phyloP scores from a whole-genome alignment of 768 basidiomycete species.

The Leccinum rimulosum region DNA sequence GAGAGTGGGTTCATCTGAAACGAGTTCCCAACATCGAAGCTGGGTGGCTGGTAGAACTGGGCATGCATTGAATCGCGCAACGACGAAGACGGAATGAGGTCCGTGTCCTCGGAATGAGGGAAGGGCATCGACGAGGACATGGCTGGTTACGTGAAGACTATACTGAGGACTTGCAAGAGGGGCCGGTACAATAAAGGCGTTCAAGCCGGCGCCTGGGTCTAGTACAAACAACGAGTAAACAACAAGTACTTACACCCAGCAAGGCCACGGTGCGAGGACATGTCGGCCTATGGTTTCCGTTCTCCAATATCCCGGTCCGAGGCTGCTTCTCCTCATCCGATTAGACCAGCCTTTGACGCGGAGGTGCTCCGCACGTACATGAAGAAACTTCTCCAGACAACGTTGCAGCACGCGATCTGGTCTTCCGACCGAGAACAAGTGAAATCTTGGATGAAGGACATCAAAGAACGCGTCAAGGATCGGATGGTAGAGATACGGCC shows the following conservation, averaged over 20 bases:
- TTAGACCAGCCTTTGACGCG: slow-evolving; percentile 61
- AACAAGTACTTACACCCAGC: slow-evolving; percentile 8
- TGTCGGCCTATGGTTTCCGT: slow-evolving; percentile 45
- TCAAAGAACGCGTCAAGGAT: slow-evolving; percentile 81
- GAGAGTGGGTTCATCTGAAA: slow-evolving; percentile 85
- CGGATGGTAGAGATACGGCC: slow-evolving; percentile 84
- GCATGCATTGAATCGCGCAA: slow-evolving; percentile 38
- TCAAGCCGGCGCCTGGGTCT: background rate
- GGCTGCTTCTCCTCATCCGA: slow-evolving; percentile 46
- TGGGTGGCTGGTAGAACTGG: slow-evolving; percentile 50
- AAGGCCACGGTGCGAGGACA: slow-evolving; percentile 4
- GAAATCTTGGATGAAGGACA: slow-evolving; percentile 78
- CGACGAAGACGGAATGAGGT: slow-evolving; percentile 40
- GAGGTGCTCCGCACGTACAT: slow-evolving; percentile 76
- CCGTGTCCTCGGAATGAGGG: slow-evolving; percentile 42
- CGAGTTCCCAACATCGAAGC: slow-evolving; percentile 56
- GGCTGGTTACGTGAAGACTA: slow-evolving; percentile 2
- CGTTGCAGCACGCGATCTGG: slow-evolving; percentile 65
- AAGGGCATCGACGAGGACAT: slow-evolving; percentile 70
- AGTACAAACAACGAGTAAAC: slow-evolving; percentile 28
- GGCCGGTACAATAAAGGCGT: background rate
- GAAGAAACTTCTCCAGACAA: slow-evolving; percentile 74
- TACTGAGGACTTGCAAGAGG: background rate
- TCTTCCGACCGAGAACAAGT: slow-evolving; percentile 66
- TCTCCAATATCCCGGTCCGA: slow-evolving; percentile 62